phyloP scores from a whole-genome alignment of 2,329 filamentous ascomycete species.

The Coniochaeta pulveracea region DNA sequence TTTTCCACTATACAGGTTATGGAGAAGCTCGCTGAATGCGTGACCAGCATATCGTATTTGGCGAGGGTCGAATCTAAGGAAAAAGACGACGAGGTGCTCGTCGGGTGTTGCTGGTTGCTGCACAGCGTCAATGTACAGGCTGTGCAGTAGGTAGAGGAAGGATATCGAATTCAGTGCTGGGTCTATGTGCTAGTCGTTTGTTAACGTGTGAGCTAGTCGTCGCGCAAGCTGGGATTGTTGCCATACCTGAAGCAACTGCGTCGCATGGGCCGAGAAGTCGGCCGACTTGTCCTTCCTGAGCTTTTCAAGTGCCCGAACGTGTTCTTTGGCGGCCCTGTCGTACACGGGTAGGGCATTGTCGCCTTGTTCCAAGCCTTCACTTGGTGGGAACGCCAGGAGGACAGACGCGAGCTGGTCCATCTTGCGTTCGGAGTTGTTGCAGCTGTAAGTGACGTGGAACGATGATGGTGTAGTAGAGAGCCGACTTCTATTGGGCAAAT shows the following conservation, averaged over 20 bases:
- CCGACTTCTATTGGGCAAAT: too few species aligned
- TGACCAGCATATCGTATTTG: conserved; percentile 40
- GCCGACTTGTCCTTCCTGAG: conserved; percentile 22
- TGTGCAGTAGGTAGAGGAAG: conserved; percentile 35
- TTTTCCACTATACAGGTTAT: conserved; percentile 24
- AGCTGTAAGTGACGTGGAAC: not conserved
- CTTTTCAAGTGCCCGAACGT: conserved; percentile 25
- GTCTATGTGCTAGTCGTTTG: conserved; percentile 27
- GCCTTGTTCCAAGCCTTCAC: conserved; percentile 8
- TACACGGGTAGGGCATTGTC: conserved; percentile 25
- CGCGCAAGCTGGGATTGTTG: conserved; percentile 6
- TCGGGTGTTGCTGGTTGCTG: too few species aligned
- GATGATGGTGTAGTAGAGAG: not conserved
- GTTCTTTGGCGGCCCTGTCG: conserved; percentile 25
- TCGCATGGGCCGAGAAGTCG: conserved; percentile 21
- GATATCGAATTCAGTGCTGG: conserved; percentile 38
- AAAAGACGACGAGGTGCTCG: too few species aligned
- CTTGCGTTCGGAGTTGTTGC: conserved; percentile 1
- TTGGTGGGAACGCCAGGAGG: conserved; percentile 30
- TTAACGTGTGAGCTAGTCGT: not conserved
- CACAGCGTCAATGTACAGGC: too few species aligned
- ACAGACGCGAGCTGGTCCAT: conserved; percentile 26
- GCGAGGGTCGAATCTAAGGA: conserved; percentile 34
- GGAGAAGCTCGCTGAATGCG: conserved; percentile 31
- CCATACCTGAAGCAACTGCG: conserved; percentile 28